Base-by-base conservation (phyloP, 164 flowering plant species). In the Stephania yunnanensis region DNA sequence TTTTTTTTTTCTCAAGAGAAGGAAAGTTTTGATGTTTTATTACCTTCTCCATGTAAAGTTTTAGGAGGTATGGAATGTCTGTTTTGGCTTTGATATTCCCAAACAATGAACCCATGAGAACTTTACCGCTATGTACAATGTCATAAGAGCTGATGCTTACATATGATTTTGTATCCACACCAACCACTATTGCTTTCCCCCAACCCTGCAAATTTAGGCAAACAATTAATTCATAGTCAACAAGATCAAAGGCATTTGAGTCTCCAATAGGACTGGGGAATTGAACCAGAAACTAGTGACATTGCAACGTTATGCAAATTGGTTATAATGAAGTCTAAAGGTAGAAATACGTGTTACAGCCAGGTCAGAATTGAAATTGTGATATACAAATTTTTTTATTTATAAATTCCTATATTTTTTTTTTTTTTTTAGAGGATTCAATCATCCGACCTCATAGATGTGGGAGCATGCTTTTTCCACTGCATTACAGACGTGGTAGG, bases 41-140 rank as follows among this genome's bases (percentile, higher is more conserved):
- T 73, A 88, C 96, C 87, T 88, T 83, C 80, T 86, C 71, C 8
- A 86, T 10, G 73, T 89, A 89, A 30, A 76, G 82, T 15, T 85
- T 12, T 46, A 77, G 83, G 12, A 92, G 81, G 31, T 77, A 2
- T 1, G 94, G 90, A 68, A 90, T 79, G 71, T 89, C 91, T 1
- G 86, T 67, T 78, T 89, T 90, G 66, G 92, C 80, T 76, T 89
- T 90, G 63, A 87, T 66, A 9, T 94, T 93, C 25, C 94, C 97
- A 45, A 85, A 84, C 9, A 77, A 69, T 25, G 87, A 73, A 17
- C 97, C 94, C 2, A 68, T 71, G 12, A 90, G 68, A 66, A 52
- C 84, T 76, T 46, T 85, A n/a, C 92, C 94, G 6, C 20, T 66
- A 22, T 46, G 53, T 12, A 88, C 70, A 9, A 92, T 55, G 12